phyloP scores from a whole-genome alignment of 208 protist genomes.

The Trypanosoma congolense region DNA sequence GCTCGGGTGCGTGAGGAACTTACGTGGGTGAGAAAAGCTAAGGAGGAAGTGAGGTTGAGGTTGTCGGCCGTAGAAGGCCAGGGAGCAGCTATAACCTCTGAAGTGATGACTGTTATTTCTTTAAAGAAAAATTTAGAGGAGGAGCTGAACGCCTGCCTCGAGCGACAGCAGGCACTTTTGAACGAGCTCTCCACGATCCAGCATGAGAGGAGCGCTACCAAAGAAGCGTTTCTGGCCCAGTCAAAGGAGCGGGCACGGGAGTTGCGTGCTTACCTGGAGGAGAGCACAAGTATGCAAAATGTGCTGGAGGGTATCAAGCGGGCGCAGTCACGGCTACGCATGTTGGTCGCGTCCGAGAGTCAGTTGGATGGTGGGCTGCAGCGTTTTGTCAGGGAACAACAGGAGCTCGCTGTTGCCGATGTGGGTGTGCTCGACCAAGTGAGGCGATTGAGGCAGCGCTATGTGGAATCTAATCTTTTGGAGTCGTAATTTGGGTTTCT shows the following conservation, averaged over 20 bases:
- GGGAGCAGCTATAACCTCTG: neutral
- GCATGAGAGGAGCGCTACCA: constrained; percentile 13
- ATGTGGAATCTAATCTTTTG: too few relatives aligned
- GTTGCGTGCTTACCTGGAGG: constrained; percentile 7
- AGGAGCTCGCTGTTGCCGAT: constrained; percentile 5
- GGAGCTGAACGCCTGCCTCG: constrained; percentile 23
- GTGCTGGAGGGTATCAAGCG: constrained; percentile 10
- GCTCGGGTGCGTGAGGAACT: constrained; percentile 1
- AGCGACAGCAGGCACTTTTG: constrained; percentile 11
- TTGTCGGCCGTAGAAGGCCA: neutral
- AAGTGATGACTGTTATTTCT: neutral
- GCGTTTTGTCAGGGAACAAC: constrained; percentile 4
- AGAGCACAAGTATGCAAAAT: constrained; percentile 10
- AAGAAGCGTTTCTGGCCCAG: constrained; percentile 12
- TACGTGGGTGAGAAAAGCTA: constrained; percentile 4
- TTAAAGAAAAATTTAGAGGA: constrained; percentile 10
- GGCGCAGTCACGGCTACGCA: constrained; percentile 9
- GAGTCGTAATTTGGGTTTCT: neutral
- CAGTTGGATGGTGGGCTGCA: constrained; percentile 14
- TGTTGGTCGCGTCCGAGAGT: constrained; percentile 17
- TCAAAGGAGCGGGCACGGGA: constrained; percentile 18
- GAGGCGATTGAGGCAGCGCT: constrained; percentile 9
- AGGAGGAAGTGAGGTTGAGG: constrained; percentile 2
- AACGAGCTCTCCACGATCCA: constrained; percentile 18
- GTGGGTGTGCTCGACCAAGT: constrained; percentile 3